Evolutionary conservation across 768 basidiomycete species (phyloP).

Genomic region (Glaciozyma antarctica): DNA sequence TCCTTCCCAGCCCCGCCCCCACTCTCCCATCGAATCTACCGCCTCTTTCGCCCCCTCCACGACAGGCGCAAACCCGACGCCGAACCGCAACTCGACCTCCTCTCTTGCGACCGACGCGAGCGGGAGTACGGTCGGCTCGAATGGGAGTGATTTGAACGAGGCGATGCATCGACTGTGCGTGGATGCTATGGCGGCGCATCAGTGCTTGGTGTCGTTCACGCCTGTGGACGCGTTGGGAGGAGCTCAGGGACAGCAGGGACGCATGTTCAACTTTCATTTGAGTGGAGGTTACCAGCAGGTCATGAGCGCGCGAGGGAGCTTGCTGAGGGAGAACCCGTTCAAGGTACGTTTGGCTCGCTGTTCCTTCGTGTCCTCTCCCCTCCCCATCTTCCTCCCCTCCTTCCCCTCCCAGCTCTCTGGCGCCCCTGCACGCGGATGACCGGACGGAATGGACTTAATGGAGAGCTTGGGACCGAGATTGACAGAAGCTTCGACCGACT

Average conservation of each 20-base stretch:
- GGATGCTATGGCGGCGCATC: constrained; percentile 69
- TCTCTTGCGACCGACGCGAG: constrained; percentile 2
- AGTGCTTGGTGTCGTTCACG: constrained; percentile 72
- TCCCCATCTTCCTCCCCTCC: not conserved
- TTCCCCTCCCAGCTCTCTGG: too few relatives aligned
- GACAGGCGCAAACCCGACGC: not conserved
- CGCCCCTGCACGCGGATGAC: too few relatives aligned
- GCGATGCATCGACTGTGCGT: constrained; percentile 68
- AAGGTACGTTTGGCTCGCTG: constrained; percentile 40
- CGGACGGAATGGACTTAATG: too few relatives aligned
- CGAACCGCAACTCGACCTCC: not conserved
- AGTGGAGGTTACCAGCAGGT: constrained; percentile 88
- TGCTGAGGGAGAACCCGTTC: constrained; percentile 79
- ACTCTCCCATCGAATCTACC: not conserved
- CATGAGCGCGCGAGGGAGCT: constrained; percentile 75
- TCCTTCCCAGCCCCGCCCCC: not conserved
- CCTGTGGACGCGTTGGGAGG: constrained; percentile 47
- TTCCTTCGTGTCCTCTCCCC: not conserved
- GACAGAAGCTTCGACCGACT: constrained; percentile 12
- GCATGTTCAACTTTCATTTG: constrained; percentile 68
- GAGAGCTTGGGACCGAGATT: not conserved
- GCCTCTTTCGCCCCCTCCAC: not conserved
- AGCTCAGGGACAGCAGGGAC: not conserved
- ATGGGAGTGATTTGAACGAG: constrained; percentile 43
- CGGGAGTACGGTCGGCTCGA: not conserved